A percentile compares a stretch with the other conserved stretches of the same genome.
These are phyloP conservation scores for Gracilaria domingensis DNA, from an alignment of 23 red algal species.

Conservation along the genomic window DNA sequence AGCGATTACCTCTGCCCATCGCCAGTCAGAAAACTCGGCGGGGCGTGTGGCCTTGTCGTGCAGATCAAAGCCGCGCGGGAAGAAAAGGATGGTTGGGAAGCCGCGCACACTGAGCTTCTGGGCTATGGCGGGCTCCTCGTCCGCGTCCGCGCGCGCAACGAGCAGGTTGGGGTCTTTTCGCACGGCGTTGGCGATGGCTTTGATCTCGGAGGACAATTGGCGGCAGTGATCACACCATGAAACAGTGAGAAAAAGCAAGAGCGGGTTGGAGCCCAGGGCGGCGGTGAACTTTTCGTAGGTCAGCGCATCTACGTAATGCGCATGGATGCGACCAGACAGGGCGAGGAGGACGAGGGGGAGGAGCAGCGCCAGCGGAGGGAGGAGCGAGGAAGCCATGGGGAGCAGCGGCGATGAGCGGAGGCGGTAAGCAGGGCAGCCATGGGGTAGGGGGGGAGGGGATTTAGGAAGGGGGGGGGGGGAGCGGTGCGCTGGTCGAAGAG, in stretches of 20 bases:
- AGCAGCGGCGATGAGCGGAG: neutral
- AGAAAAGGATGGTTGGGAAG: slow-evolving; percentile 52
- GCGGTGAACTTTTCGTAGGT: slow-evolving; percentile 25
- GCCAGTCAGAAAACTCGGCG: slow-evolving; percentile 43
- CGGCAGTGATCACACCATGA: slow-evolving; percentile 56
- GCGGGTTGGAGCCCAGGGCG: neutral
- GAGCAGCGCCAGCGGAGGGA: neutral
- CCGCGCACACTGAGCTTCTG: slow-evolving; percentile 18
- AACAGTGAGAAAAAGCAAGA: slow-evolving; percentile 50
- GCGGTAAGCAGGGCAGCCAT: too few relatives aligned
- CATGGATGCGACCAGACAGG: neutral
- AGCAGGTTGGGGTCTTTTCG: neutral
- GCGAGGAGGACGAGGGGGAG: neutral
- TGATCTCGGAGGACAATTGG: slow-evolving; percentile 28
- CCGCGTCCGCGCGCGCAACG: slow-evolving; percentile 53
- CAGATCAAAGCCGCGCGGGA: slow-evolving; percentile 23
- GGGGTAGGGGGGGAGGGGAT: neutral
- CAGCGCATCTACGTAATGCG: slow-evolving; percentile 8
- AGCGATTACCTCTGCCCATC: slow-evolving; percentile 64
- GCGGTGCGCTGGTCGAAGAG: slow-evolving; percentile 1
- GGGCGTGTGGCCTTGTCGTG: neutral
- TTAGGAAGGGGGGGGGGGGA: neutral
- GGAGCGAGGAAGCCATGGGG: neutral
- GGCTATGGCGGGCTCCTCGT: slow-evolving; percentile 37
- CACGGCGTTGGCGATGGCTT: slow-evolving; percentile 34